Conservation (phyloP, 257 asterid genomes). For the Paraleonurus japonicus region DNA sequence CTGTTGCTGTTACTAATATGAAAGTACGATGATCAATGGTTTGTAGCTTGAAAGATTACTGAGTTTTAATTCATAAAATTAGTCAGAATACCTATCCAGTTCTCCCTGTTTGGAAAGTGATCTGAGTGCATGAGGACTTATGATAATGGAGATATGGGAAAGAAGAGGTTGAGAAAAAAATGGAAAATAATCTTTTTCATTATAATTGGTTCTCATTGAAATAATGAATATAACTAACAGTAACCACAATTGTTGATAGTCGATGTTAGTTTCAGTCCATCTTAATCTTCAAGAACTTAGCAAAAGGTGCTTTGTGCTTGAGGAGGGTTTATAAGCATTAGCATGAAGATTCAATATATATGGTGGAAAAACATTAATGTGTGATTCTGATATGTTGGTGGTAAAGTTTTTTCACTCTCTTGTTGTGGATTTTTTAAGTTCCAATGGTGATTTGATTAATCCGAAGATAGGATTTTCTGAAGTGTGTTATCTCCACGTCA, state of each 20-base stretch:
- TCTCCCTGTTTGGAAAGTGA: slow-evolving; percentile 4
- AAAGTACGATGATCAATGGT: neutral
- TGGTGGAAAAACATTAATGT: neutral
- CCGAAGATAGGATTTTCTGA: slow-evolving; percentile 6
- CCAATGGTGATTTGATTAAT: slow-evolving; percentile 1
- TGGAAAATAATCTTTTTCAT: neutral
- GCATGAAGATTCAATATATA: neutral
- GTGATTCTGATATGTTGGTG: slow-evolving; percentile 9
- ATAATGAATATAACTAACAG: neutral
- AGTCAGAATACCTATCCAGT: neutral
- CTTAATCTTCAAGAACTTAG: slow-evolving; percentile 9
- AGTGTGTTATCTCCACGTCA: slow-evolving; percentile 14
- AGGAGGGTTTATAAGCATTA: slow-evolving; percentile 25
- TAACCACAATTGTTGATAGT: neutral
- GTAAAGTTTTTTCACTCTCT: neutral
- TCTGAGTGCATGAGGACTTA: slow-evolving; percentile 10
- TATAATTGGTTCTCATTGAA: neutral
- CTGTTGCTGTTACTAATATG: slow-evolving; percentile 13
- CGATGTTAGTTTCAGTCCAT: neutral
- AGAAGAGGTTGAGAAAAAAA: neutral
- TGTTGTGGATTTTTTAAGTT: neutral
- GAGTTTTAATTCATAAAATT: slow-evolving; percentile 16
- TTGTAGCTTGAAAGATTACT: slow-evolving; percentile 16
- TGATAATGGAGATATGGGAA: slow-evolving; percentile 3
- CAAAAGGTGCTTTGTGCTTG: slow-evolving; percentile 6